Evolutionary conservation across 768 basidiomycete species (phyloP).

Genomic region (Leccinum sublutescens): DNA sequence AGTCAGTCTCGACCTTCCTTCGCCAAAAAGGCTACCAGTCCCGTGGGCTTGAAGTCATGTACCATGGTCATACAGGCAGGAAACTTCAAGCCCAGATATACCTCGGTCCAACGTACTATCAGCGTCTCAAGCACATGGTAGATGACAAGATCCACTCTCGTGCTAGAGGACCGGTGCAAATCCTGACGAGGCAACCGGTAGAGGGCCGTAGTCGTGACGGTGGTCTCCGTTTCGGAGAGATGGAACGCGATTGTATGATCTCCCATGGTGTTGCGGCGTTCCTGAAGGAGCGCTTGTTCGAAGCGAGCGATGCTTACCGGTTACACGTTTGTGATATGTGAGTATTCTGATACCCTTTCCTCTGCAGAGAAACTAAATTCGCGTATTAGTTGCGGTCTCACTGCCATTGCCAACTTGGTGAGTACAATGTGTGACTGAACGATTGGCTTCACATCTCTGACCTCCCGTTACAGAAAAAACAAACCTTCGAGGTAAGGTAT

Average conservation of each 20-base stretch:
- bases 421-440: constrained; percentile 30
- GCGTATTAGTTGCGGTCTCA: constrained; percentile 76
- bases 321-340: constrained; percentile 96
- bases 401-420: constrained; percentile 94
- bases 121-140: constrained; percentile 99
- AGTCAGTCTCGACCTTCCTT: constrained; percentile 92
- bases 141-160: constrained; percentile 99
- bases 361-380: constrained; percentile 9
- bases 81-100: constrained; percentile 98
- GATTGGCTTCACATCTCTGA: constrained; percentile 13
- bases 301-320: constrained; percentile 90
- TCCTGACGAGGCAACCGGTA: constrained; percentile 94
- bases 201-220: constrained; percentile 99
- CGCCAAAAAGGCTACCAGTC: constrained; percentile 92
- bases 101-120: constrained; percentile 98
- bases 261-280: constrained; percentile 98
- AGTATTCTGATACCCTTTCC: constrained; percentile 32
- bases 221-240: constrained; percentile 99
- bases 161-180: constrained; percentile 96
- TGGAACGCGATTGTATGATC: constrained; percentile 99
- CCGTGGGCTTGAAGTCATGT: constrained; percentile 97
- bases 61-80: constrained; percentile 97
- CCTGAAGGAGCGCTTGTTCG: constrained; percentile 95
- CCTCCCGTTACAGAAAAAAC: constrained; percentile 70
- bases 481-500: constrained; percentile 80